phyloP scores from a whole-genome alignment of 768 basidiomycete species.

The Amylocystis lapponica region DNA sequence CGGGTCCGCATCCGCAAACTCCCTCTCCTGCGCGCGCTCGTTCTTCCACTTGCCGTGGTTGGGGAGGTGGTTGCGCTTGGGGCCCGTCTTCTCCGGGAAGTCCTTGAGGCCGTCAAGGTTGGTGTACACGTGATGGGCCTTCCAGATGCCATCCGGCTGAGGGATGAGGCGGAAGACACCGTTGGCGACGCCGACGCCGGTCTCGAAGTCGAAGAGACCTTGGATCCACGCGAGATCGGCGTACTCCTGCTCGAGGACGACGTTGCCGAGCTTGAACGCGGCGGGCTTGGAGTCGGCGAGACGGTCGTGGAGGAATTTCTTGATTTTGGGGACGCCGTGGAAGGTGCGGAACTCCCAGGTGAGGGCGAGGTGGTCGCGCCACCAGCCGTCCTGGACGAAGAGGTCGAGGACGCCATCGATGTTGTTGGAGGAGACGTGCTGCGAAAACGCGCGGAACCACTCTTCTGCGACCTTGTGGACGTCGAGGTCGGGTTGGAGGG shows the following conservation, averaged over 20 bases:
- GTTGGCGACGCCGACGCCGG: slow-evolving; percentile 28
- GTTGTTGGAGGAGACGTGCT: slow-evolving; percentile 28
- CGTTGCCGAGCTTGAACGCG: slow-evolving; percentile 12
- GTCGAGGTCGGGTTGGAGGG: slow-evolving; percentile 27
- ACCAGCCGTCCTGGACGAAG: slow-evolving; percentile 26
- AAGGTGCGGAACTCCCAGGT: slow-evolving; percentile 37
- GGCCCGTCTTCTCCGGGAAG: slow-evolving; percentile 36
- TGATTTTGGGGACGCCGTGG: slow-evolving; percentile 25
- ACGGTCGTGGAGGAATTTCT: slow-evolving; percentile 22
- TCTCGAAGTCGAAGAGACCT: slow-evolving; percentile 37
- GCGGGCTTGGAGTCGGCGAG: slow-evolving; percentile 13
- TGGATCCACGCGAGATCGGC: slow-evolving; percentile 25
- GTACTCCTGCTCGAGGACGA: slow-evolving; percentile 14
- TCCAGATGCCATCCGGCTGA: slow-evolving; percentile 36
- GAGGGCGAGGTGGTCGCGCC: slow-evolving; percentile 29
- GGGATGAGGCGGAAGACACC: slow-evolving; percentile 46
- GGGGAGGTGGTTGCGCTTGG: slow-evolving; percentile 26
- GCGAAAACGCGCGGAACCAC: slow-evolving; percentile 39
- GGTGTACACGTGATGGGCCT: slow-evolving; percentile 44
- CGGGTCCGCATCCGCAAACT: slow-evolving; percentile 42
- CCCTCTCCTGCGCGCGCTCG: slow-evolving; percentile 27
- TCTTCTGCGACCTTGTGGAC: slow-evolving; percentile 27
- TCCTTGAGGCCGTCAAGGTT: slow-evolving; percentile 45
- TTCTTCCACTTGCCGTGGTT: slow-evolving; percentile 40
- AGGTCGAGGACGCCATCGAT: slow-evolving; percentile 30